phyloP scores from a whole-genome alignment of 2,329 filamentous ascomycete species.

The Metarhizium album region DNA sequence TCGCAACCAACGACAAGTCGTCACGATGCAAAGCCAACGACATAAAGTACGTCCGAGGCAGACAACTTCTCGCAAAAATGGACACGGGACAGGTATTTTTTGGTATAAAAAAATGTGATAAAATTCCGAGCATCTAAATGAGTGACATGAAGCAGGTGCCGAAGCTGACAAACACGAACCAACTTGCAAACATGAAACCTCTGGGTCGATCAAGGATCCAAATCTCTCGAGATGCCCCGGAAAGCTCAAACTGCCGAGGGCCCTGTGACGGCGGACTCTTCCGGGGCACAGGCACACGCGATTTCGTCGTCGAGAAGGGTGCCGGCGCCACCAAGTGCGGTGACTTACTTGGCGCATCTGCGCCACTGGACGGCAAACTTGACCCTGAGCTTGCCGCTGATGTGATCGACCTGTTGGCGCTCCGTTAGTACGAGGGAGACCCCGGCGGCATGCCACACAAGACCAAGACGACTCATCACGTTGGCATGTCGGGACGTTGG shows the following conservation, averaged over 20 bases:
- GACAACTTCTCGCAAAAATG: no score
- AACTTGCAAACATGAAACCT: not conserved
- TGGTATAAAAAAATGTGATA: no score
- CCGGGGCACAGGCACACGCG: no score
- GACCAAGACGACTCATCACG: no score
- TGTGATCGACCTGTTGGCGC: conserved; percentile 15
- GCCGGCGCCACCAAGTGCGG: not conserved
- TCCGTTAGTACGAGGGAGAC: no score
- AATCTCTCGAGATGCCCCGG: not conserved
- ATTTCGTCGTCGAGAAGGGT: not conserved
- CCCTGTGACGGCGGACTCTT: not conserved
- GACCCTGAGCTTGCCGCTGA: conserved; percentile 16
- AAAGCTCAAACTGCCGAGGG: not conserved
- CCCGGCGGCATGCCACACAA: no score
- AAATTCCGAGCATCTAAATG: not conserved
- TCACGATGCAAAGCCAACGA: no score
- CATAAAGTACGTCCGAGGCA: no score
- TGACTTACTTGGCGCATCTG: not conserved
- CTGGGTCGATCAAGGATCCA: not conserved
- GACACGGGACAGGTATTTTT: no score
- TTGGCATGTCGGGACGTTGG: no score
- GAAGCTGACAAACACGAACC: not conserved
- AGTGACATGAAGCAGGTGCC: not conserved
- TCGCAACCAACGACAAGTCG: no score
- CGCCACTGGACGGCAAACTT: conserved; percentile 15